Percentiles rank a stretch among this genome's conserved stretches.
Conservation (phyloP, 2,329 filamentous ascomycete genomes). For the Harringtonia aguacate region DNA sequence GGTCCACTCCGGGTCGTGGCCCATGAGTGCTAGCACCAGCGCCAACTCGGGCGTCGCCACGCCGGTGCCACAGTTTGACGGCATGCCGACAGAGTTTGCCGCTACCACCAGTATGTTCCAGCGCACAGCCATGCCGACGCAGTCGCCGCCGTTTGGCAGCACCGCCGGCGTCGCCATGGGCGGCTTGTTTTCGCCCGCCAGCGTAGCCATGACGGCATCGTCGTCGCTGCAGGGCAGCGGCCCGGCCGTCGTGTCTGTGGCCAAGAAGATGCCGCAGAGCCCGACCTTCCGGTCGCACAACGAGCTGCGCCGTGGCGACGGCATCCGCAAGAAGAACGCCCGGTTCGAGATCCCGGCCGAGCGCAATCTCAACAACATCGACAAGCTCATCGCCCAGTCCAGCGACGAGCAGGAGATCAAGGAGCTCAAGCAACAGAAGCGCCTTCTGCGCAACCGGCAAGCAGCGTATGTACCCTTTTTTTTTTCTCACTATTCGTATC, state of each 20-base stretch:
- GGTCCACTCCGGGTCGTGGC: conserved; percentile 41
- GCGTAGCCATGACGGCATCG: conserved; percentile 2
- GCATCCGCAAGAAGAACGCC: conserved; percentile 97
- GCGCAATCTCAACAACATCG: conserved; percentile 88
- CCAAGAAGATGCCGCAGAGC: conserved; percentile 56
- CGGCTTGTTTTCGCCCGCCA: conserved; percentile 36
- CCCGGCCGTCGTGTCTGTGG: conserved; percentile 15
- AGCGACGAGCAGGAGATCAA: conserved; percentile 90
- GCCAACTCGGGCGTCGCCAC: conserved; percentile 62
- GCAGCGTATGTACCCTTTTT: conserved; percentile 55
- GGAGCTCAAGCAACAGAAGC: conserved; percentile 97
- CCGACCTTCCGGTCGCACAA: conserved; percentile 65
- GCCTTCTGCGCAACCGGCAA: conserved; percentile 86
- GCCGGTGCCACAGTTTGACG: conserved; percentile 60
- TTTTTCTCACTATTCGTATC: conserved; percentile 6
- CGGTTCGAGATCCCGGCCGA: conserved; percentile 95
- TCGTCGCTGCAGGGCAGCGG: conserved; percentile 8
- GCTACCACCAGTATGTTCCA: conserved; percentile 39
- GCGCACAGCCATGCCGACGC: conserved; percentile 27
- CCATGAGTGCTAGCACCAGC: conserved; percentile 27
- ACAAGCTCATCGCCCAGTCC: conserved; percentile 79
- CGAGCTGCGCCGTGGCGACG: conserved; percentile 67
- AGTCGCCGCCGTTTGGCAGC: conserved; percentile 43
- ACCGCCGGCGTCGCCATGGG: conserved; percentile 30
- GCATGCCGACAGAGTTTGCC: conserved; percentile 44